These are phyloP conservation scores for Eudorina sp. DNA, from an alignment of 139 green algal genomes.

Conservation along the genomic window DNA sequence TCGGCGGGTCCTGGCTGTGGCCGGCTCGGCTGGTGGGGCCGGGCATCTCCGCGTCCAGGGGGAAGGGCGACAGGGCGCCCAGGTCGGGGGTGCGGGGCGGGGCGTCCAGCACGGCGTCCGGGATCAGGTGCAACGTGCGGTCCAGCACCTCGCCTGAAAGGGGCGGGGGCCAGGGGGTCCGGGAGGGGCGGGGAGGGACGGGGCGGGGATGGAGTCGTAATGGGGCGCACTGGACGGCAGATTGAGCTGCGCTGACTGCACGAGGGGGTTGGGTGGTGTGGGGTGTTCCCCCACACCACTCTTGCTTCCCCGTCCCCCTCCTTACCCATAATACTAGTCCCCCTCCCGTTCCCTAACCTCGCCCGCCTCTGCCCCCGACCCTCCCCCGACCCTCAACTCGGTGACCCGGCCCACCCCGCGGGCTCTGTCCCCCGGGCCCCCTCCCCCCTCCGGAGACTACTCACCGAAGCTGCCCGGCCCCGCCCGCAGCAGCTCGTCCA, in stretches of 20 bases:
- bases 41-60: slow-evolving; percentile 13
- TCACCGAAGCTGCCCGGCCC: slow-evolving; percentile 8
- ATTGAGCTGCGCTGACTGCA: too few species aligned
- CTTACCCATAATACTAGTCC: too few species aligned
- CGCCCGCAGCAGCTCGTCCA: slow-evolving; percentile 66
- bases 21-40: not conserved
- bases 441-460: not conserved
- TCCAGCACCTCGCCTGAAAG: slow-evolving; percentile 52
- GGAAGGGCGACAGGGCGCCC: slow-evolving; percentile 14
- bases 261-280: too few species aligned
- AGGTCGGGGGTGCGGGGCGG: slow-evolving; percentile 41
- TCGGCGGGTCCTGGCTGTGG: slow-evolving; percentile 10
- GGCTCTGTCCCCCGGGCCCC: not conserved
- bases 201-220: too few species aligned
- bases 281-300: too few species aligned
- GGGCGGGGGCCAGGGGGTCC: not conserved
- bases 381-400: too few species aligned
- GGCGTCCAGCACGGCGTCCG: slow-evolving; percentile 51
- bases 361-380: too few species aligned
- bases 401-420: too few species aligned
- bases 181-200: too few species aligned
- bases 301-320: too few species aligned
- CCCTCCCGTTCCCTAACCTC: too few species aligned
- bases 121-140: slow-evolving; percentile 49
- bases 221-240: too few species aligned